Conservation (phyloP, 2,329 filamentous ascomycete genomes). For the Chrysoporthe cubensis region DNA sequence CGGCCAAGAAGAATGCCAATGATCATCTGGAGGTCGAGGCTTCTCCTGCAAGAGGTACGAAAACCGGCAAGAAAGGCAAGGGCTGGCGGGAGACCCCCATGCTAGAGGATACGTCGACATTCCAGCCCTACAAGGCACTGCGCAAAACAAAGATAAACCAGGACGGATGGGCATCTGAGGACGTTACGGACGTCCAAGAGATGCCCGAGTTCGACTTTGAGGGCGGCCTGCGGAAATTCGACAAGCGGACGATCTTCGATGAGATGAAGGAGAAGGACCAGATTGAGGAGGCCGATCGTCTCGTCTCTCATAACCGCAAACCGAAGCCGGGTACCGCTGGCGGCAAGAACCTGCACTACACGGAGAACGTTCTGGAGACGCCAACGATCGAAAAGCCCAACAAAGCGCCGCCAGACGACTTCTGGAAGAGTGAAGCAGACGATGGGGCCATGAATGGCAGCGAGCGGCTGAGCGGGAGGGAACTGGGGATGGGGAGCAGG, state of each 20-base stretch:
- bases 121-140: conserved; percentile 64
- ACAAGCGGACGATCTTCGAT: conserved; percentile 89
- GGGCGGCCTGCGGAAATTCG: conserved; percentile 87
- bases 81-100: conserved; percentile 66
- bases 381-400: conserved; percentile 44
- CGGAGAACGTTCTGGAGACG: conserved; percentile 85
- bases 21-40: conserved; percentile 35
- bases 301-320: conserved; percentile 84
- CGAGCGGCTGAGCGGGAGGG: conserved; percentile 53
- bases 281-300: conserved; percentile 84
- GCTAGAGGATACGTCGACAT: conserved; percentile 62
- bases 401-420: conserved; percentile 48
- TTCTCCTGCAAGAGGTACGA: conserved; percentile 29
- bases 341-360: conserved; percentile 89
- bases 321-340: conserved; percentile 71
- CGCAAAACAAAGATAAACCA: conserved; percentile 59
- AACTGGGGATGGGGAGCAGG: conserved; percentile 55
- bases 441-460: conserved; percentile 54
- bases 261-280: conserved; percentile 88
- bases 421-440: conserved; percentile 77
- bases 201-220: conserved; percentile 95
- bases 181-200: conserved; percentile 92
- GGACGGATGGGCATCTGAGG: conserved; percentile 94
- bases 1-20: conserved; percentile 35
- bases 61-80: conserved; percentile 46